Evolutionary conservation across 2,329 filamentous ascomycete species (phyloP), one percentile per base, ranked within the genome.

Genomic region (Cordyceps sp.): DNA sequence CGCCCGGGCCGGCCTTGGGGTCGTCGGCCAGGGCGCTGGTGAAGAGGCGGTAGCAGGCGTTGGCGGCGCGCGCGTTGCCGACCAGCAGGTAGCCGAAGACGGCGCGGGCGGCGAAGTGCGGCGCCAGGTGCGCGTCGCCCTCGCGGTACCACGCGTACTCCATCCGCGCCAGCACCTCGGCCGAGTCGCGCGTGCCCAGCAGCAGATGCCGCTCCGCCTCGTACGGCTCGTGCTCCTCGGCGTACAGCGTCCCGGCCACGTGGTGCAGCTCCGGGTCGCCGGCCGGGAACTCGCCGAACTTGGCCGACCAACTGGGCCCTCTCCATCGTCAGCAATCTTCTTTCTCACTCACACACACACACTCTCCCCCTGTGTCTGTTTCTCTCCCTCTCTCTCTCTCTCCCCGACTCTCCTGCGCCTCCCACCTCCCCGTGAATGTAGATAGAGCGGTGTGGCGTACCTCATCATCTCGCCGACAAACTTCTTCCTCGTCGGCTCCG

Each of bases 181-280:
- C 70, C 0, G 85, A 93, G 54, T 93, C 85, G 44, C 79, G 80
- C 9, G 85, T 96, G 37, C 90, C 92, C 25, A 94, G 66, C 30
- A 86, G 57, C 34, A 98, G 66, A 55, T 98, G 90, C 44, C 76
- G 72, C 57, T 98, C 92, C 12, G 92, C 90, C 37, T 94, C 86
- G 62, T 93, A 93, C 18, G 78, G 71, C 38, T 94, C 84, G 54
- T 86, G 79, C 45, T 94, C 88, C 48, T 92, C 79, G n/a, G 86
- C 88, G 52, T 84, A 93, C 27, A 94, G 62, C 21, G 73, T 76
- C 31, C 90, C 90, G 23, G 78, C 77, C 27, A 93, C 85, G 57
- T 96, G 86, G 57, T 98, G 90, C 34, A 98, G 64, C 47, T 96
- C 90, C 3, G 88, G 80, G 49, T 98, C 90, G 37, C 90, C 90